Evolutionary conservation across 305 asterid genomes (phyloP), one percentile per base, ranked within the genome.

Genomic region (Lippia alba): DNA sequence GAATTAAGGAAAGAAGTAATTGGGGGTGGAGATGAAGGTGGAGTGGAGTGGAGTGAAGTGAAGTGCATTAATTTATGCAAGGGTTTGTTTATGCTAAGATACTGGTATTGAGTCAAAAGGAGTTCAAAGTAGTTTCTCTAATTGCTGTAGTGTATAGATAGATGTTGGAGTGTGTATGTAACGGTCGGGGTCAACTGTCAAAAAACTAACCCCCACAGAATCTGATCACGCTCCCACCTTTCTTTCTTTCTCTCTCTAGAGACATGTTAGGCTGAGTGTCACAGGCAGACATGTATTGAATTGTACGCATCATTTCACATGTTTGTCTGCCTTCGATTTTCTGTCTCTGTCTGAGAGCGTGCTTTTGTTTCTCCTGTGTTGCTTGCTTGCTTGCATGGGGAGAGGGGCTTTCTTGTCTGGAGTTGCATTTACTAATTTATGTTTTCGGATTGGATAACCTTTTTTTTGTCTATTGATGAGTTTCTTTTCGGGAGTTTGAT

Each of bases 121-220:
- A 66, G 72, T 74, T 79, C 83, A 71, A 24, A 58, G 61, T 36
- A 58, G 61, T 36, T 78, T 79, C 73, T 79, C 76, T 69, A 69
- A 56, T 81, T 76, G 89, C 80, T 66, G 80, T 76, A 67, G 72
- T 36, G 53, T 12, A 12, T 48, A 18, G 57, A 64, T 74, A 73
- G 63, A 65, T 70, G 14, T 58, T 70, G 14, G 66, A 73, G 59
- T 77, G 53, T 20, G 54, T 73, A 73, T 73, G 71, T 83, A 83
- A 85, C 88, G 80, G 92, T 84, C 81, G 77, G 86, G 86, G 96
- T 86, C 96, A 91, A 91, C 95, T 87, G 91, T 87, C 89, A 80
- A 79, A 84, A 80, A 85, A 82, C 87, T 63, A 77, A 76, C 71
- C 90, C 90, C 92, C 91, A 82, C 90, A 80, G 96, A 85, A 89